Evolutionary conservation across 192 early-diverging fungal genomes (phyloP).

Genomic region (Dimargaris verticillata): DNA sequence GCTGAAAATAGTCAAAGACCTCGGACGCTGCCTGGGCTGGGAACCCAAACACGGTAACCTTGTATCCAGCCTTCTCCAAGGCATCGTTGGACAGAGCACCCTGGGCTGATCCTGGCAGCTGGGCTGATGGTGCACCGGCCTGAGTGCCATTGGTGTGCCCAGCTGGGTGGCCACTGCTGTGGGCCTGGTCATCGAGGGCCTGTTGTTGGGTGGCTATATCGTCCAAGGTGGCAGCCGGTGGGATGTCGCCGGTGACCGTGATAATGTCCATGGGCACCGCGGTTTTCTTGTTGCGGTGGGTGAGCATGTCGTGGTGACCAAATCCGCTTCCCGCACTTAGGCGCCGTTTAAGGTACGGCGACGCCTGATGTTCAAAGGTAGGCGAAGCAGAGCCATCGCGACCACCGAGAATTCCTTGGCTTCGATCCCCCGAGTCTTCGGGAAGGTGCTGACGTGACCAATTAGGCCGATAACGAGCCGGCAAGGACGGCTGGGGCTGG

Average conservation of each 20-base stretch:
- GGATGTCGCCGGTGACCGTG: constrained; percentile 6
- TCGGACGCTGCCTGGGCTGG: constrained; percentile 11
- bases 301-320: constrained; percentile 9
- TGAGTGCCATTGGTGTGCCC: background rate
- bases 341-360: constrained; percentile 1
- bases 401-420: background rate
- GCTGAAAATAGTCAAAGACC: constrained; percentile 15
- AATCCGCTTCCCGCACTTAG: constrained; percentile 8
- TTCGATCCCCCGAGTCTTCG: background rate
- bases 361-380: background rate
- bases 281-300: background rate
- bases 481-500: no score
- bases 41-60: constrained; percentile 18
- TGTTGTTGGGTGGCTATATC: background rate
- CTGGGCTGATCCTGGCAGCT: background rate
- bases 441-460: no score
- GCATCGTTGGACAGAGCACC: background rate
- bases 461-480: no score
- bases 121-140: background rate
- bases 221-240: constrained; percentile 7
- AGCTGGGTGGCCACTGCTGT: background rate
- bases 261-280: background rate
- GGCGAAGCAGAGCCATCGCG: background rate
- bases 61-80: constrained; percentile 8
- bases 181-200: background rate